phyloP scores from a whole-genome alignment of 2,329 filamentous ascomycete species.

The Fusarium aywerte region DNA sequence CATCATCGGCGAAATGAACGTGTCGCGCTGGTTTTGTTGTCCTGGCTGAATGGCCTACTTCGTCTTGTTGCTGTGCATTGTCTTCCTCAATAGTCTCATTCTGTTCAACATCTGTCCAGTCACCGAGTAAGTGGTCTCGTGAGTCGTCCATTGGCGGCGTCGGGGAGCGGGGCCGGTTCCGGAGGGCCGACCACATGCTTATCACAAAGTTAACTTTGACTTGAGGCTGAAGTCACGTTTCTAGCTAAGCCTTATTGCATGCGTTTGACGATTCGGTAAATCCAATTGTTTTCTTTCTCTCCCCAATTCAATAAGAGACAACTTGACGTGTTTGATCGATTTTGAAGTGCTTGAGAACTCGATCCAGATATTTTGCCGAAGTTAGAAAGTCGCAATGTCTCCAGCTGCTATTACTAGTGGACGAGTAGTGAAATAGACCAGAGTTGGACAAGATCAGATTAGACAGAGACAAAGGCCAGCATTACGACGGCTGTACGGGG shows the following conservation, averaged over 20 bases:
- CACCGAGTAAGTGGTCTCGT: conserved; percentile 32
- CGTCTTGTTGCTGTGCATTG: background rate
- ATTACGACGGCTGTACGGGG: conserved; percentile 1
- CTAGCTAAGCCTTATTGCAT: conserved; percentile 5
- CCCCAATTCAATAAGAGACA: background rate
- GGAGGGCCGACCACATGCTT: conserved; percentile 21
- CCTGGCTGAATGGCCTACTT: background rate
- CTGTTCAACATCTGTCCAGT: conserved; percentile 35
- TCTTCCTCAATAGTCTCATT: background rate
- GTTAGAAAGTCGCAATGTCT: background rate
- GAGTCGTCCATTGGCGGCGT: conserved; percentile 8
- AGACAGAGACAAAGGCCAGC: background rate
- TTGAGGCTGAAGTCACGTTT: conserved; percentile 22
- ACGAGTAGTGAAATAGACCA: background rate
- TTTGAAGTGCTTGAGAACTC: background rate
- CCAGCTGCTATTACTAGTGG: background rate
- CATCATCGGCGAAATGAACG: conserved; percentile 15
- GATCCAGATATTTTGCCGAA: background rate
- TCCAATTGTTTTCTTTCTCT: background rate
- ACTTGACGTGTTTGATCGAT: background rate
- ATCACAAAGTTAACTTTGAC: background rate
- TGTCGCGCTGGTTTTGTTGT: conserved; percentile 5
- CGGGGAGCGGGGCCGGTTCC: conserved; percentile 29
- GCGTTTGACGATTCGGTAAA: background rate
- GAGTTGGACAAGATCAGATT: background rate